Conservation (phyloP, 2,329 filamentous ascomycete species). For the Juglanconis juglandina region DNA sequence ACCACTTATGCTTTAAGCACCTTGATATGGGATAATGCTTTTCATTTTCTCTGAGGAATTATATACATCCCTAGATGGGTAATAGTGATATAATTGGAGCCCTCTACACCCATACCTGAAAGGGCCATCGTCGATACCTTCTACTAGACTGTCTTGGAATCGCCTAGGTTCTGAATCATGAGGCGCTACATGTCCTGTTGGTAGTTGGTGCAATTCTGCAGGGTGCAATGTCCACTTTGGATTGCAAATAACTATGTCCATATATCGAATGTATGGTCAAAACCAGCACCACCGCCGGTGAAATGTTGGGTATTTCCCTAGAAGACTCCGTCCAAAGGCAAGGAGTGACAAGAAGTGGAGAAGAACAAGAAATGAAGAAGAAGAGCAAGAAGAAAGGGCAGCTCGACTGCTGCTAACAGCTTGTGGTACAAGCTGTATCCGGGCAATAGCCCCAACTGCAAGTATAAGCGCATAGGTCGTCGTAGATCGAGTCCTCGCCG, state of each 20-base stretch:
- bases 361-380: not conserved
- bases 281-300: not conserved
- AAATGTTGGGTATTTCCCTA: not conserved
- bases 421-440: slow-evolving; percentile 26
- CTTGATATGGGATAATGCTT: no score
- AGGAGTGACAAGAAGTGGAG: not conserved
- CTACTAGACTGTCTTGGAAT: no score
- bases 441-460: slow-evolving; percentile 47
- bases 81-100: no score
- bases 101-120: not conserved
- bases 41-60: no score
- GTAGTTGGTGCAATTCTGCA: not conserved
- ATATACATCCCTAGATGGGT: no score
- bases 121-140: not conserved
- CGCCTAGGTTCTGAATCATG: not conserved
- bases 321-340: not conserved
- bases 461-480: slow-evolving; percentile 43
- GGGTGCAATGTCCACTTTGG: not conserved
- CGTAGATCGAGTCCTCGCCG: slow-evolving; percentile 34
- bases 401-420: not conserved
- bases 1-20: no score
- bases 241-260: not conserved
- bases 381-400: not conserved
- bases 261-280: not conserved
- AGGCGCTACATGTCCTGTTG: not conserved